These are phyloP conservation scores for Boletus subparvulus DNA, from an alignment of 768 basidiomycete genomes.

Conservation along the genomic window DNA sequence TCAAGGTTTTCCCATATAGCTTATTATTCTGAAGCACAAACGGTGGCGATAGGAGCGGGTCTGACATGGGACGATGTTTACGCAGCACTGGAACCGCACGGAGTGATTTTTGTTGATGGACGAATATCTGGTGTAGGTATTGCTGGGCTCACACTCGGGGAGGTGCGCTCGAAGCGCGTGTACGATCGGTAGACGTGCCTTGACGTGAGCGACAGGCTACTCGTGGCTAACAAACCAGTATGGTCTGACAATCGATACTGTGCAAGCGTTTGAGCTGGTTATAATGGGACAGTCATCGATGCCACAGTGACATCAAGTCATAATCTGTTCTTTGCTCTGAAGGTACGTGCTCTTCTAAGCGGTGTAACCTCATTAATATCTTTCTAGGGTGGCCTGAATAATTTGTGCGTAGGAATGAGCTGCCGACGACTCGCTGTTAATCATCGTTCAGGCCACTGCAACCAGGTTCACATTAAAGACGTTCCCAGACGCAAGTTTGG, in stretches of 20 bases:
- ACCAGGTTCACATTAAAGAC: slow-evolving; percentile 55
- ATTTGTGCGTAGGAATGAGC: slow-evolving; percentile 37
- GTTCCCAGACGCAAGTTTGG: slow-evolving; percentile 57
- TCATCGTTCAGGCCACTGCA: slow-evolving; percentile 48
- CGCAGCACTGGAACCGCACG: too few species aligned
- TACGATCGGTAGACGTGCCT: neutral
- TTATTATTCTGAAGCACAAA: slow-evolving; percentile 40
- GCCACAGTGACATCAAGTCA: slow-evolving; percentile 35
- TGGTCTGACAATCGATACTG: slow-evolving; percentile 55
- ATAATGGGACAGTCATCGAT: slow-evolving; percentile 39
- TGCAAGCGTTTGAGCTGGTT: slow-evolving; percentile 56
- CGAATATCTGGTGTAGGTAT: slow-evolving; percentile 57
- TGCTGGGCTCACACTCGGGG: slow-evolving; percentile 55
- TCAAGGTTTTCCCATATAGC: slow-evolving; percentile 40
- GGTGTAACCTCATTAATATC: neutral
- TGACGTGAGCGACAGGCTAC: neutral
- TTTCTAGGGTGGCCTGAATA: slow-evolving; percentile 56
- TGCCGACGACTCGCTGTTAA: neutral
- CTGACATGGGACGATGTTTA: slow-evolving; percentile 62
- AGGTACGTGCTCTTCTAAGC: slow-evolving; percentile 23
- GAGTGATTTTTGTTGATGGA: too few species aligned
- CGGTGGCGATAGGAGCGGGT: slow-evolving; percentile 39
- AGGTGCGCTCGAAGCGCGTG: slow-evolving; percentile 29
- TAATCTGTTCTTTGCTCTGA: slow-evolving; percentile 45
- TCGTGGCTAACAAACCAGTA: slow-evolving; percentile 58